phyloP scores from a whole-genome alignment of 805 yeast species.

The Saccharomyces jurei region DNA sequence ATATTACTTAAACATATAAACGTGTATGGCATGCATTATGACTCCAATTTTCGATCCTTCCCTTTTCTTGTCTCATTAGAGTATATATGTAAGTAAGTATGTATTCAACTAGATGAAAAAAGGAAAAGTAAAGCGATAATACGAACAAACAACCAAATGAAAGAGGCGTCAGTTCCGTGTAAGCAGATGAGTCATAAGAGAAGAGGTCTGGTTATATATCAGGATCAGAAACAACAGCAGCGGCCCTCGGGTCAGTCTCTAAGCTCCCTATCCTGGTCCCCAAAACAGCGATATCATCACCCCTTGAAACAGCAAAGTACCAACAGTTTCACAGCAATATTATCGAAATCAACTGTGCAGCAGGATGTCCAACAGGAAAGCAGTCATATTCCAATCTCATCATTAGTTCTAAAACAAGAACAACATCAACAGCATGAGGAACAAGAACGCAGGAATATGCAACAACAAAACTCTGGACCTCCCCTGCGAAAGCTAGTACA shows the following conservation, averaged over 20 bases:
- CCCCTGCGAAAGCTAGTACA: not conserved
- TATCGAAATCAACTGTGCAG: not conserved
- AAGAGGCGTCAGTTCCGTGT: not conserved
- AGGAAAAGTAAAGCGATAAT: not conserved
- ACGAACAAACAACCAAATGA: not conserved
- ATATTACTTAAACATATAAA: not conserved
- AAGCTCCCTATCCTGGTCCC: not conserved
- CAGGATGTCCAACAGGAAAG: not conserved
- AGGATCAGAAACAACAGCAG: not conserved
- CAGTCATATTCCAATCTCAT: not conserved
- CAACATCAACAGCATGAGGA: not conserved
- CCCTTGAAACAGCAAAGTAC: not conserved
- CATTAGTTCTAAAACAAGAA: not conserved
- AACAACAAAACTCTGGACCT: not conserved
- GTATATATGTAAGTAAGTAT: not conserved
- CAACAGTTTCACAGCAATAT: not conserved
- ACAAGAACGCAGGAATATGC: not conserved
- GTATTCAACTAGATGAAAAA: not conserved
- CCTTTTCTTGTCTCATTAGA: not conserved
- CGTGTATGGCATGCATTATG: not conserved
- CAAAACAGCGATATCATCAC: not conserved
- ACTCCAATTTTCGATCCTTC: not conserved
- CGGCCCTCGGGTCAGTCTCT: not conserved
- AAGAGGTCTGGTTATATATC: not conserved
- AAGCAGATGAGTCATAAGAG: not conserved